Conservation (phyloP, 192 early-diverging fungal genomes). For the Thamnidium elegans region DNA sequence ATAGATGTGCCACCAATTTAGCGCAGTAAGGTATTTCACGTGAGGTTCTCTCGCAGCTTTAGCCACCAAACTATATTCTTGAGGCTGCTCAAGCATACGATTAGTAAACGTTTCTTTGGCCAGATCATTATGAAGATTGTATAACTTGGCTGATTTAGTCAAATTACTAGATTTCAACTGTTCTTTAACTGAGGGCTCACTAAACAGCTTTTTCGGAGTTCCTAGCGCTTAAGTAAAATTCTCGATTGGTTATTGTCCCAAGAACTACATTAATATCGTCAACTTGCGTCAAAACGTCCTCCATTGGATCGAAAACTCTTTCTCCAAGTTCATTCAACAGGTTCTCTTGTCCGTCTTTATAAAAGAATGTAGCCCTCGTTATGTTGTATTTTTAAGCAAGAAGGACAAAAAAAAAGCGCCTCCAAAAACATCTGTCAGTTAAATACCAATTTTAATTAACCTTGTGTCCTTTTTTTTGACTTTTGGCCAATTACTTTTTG, state of each 20-base stretch:
- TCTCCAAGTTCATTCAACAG: background rate
- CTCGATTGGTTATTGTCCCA: background rate
- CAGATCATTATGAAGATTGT: constrained; percentile 8
- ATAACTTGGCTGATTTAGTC: constrained; percentile 10
- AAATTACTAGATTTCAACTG: constrained; percentile 15
- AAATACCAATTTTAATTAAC: constrained; percentile 7
- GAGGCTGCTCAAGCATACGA: constrained; percentile 12
- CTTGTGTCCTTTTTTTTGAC: background rate
- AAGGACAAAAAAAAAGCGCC: background rate
- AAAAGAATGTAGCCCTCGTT: constrained; percentile 5
- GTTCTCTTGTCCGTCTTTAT: constrained; percentile 16
- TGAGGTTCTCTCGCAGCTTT: constrained; percentile 13
- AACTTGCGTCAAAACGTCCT: constrained; percentile 7
- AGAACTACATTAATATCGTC: constrained; percentile 1
- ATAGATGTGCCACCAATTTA: constrained; percentile 15
- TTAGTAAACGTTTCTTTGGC: constrained; percentile 15
- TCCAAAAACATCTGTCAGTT: background rate
- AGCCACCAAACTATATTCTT: constrained; percentile 7
- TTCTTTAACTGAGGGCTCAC: background rate
- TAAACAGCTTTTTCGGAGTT: background rate
- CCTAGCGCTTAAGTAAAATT: constrained; percentile 2
- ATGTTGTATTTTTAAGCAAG: constrained; percentile 2
- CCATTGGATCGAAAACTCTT: background rate
- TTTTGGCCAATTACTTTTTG: background rate
- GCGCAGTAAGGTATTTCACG: constrained; percentile 4